A percentile compares a stretch with the other conserved stretches of the same genome.
Conservation (phyloP, 495 filamentous ascomycete genomes). For the Penicillium macrosclerotiorum region DNA sequence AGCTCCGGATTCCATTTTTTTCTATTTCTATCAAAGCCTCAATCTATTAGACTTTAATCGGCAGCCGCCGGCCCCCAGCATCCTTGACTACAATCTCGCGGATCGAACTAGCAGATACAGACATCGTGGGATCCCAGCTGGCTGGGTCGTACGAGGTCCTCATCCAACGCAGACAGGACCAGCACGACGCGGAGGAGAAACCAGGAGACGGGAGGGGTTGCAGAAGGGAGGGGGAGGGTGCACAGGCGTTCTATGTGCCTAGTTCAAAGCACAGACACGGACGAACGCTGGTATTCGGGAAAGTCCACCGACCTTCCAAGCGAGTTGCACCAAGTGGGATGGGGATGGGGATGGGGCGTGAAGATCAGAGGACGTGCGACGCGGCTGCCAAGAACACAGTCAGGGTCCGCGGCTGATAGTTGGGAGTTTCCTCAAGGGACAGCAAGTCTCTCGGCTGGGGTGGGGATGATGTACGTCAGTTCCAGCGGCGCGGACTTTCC, state of each 20-base stretch:
- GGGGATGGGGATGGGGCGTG: too few relatives aligned
- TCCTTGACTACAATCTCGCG: background rate
- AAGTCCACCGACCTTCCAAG: constrained; percentile 4
- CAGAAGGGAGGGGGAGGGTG: too few relatives aligned
- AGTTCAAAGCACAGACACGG: constrained; percentile 1
- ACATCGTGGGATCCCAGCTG: background rate
- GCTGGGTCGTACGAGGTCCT: constrained; percentile 1
- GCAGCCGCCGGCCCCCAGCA: constrained; percentile 14
- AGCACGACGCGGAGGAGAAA: background rate
- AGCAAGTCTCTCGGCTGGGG: background rate
- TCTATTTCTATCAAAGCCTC: constrained; percentile 15
- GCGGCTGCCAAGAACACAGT: constrained; percentile 16
- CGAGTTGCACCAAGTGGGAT: constrained; percentile 1
- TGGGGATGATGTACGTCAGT: constrained; percentile 17
- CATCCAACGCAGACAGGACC: background rate
- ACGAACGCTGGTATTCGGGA: constrained; percentile 1
- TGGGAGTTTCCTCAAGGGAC: background rate
- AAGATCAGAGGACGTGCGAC: constrained; percentile 18
- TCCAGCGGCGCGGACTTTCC: constrained; percentile 14
- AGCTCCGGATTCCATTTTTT: too few relatives aligned
- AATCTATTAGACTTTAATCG: constrained; percentile 18
- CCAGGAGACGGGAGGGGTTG: too few relatives aligned
- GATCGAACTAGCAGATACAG: constrained; percentile 5
- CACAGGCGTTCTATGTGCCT: too few relatives aligned
- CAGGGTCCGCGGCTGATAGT: constrained; percentile 26